phyloP scores from a whole-genome alignment of 2,329 filamentous ascomycete genomes.

The Bisporella sp. region DNA sequence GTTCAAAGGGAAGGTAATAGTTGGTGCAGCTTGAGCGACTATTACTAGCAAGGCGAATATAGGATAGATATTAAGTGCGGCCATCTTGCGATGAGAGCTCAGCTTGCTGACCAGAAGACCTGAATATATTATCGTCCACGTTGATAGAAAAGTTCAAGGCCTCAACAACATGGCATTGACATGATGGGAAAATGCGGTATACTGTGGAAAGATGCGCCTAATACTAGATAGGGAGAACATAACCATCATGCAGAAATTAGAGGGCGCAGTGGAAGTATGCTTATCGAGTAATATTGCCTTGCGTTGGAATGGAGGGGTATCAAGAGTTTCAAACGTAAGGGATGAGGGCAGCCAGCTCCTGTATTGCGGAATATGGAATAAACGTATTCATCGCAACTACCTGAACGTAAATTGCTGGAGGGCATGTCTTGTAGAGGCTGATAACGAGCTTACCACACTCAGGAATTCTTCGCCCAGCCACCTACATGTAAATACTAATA shows the following conservation, averaged over 20 bases:
- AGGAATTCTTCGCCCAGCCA: too few relatives aligned
- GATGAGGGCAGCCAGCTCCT: constrained; percentile 1
- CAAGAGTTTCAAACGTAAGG: neutral
- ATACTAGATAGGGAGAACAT: neutral
- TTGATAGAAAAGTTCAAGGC: constrained; percentile 2
- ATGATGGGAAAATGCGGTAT: neutral
- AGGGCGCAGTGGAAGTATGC: neutral
- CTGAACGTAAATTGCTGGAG: too few relatives aligned
- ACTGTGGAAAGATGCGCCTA: too few relatives aligned
- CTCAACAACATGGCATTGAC: constrained; percentile 1
- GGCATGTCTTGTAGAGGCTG: too few relatives aligned
- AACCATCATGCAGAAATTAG: neutral
- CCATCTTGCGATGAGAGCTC: neutral
- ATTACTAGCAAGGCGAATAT: constrained; percentile 6
- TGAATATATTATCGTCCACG: constrained; percentile 4
- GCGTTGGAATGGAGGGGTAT: neutral
- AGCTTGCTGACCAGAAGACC: constrained; percentile 16
- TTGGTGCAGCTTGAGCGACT: constrained; percentile 26
- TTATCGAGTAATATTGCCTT: constrained; percentile 1
- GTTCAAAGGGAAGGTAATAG: constrained; percentile 66
- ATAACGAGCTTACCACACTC: too few relatives aligned
- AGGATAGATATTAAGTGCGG: constrained; percentile 9
- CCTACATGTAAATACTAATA: too few relatives aligned
- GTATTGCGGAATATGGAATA: too few relatives aligned
- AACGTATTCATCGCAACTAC: too few relatives aligned